Conservation (phyloP, 1,284 basidiomycete species). For the Leccinum subrobustum region DNA sequence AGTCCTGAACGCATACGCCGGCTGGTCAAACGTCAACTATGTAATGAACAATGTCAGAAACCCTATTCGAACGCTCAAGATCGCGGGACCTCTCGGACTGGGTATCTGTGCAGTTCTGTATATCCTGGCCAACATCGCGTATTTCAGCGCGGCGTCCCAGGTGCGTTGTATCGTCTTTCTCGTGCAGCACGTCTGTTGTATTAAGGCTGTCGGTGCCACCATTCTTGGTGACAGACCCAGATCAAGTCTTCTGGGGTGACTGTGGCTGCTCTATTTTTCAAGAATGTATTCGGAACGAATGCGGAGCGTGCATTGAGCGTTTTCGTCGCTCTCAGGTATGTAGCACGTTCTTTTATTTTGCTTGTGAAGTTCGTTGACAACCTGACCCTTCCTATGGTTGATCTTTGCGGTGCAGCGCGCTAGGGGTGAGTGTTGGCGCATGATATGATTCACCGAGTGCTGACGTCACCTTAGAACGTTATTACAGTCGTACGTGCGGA, state of each 20-base stretch:
- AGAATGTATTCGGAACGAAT: conserved; percentile 48
- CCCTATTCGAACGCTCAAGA: conserved; percentile 51
- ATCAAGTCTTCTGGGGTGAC: conserved; percentile 47
- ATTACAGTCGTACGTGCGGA: conserved; percentile 30
- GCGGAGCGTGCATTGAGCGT: conserved; percentile 49
- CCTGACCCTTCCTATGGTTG: background rate
- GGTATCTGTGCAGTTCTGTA: conserved; percentile 48
- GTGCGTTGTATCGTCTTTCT: background rate
- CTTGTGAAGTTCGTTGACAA: background rate
- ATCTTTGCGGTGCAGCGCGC: conserved; percentile 17
- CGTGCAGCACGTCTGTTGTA: background rate
- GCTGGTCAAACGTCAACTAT: conserved; percentile 54
- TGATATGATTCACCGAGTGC: background rate
- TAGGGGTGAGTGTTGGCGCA: conserved; percentile 24
- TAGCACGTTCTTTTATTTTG: background rate
- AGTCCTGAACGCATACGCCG: conserved; percentile 53
- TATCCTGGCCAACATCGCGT: conserved; percentile 52
- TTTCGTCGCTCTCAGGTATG: conserved; percentile 51
- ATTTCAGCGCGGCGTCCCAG: conserved; percentile 41
- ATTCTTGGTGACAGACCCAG: conserved; percentile 31
- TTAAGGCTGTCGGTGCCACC: background rate
- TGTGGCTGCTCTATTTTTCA: conserved; percentile 55
- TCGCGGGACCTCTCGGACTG: conserved; percentile 53
- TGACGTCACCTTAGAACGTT: conserved; percentile 34
- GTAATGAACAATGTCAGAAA: conserved; percentile 55